Percentiles rank a stretch among this genome's conserved stretches.
phyloP scores from a whole-genome alignment of 2,329 filamentous ascomycete species.

The Chrysosphaeria jannelii region DNA sequence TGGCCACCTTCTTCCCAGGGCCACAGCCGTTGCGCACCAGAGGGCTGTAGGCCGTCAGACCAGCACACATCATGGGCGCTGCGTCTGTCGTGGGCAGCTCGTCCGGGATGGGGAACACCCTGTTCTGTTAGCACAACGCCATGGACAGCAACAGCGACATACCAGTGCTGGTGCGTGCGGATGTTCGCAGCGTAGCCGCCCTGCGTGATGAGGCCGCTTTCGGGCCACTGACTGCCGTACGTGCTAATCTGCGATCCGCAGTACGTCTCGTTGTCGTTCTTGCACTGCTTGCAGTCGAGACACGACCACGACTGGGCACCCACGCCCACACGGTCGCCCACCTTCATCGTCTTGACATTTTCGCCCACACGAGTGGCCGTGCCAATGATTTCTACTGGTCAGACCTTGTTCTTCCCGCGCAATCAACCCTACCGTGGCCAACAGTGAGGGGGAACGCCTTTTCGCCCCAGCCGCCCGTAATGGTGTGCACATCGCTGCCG shows the following conservation, averaged over 20 bases:
- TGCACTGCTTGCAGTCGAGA: constrained; percentile 32
- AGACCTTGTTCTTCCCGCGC: too few relatives aligned
- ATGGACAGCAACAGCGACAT: background rate
- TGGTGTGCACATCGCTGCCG: constrained; percentile 40
- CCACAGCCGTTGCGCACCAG: constrained; percentile 46
- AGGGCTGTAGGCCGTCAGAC: constrained; percentile 52
- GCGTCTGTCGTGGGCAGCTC: constrained; percentile 28
- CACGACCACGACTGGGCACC: constrained; percentile 36
- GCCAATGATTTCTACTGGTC: constrained; percentile 31
- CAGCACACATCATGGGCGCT: constrained; percentile 63
- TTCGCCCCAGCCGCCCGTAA: constrained; percentile 35
- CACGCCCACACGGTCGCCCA: constrained; percentile 35
- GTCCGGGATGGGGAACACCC: constrained; percentile 43
- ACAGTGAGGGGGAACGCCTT: constrained; percentile 33
- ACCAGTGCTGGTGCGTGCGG: constrained; percentile 38
- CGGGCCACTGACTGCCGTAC: constrained; percentile 22
- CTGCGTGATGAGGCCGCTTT: constrained; percentile 22
- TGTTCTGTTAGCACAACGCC: background rate
- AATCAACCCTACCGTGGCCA: constrained; percentile 22
- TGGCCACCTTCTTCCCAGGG: constrained; percentile 49
- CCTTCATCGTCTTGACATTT: constrained; percentile 27
- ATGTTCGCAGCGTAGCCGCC: constrained; percentile 18
- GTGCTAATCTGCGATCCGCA: constrained; percentile 29
- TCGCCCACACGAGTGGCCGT: constrained; percentile 34
- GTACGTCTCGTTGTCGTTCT: constrained; percentile 36